Percentiles rank a stretch among this genome's conserved stretches.
Evolutionary conservation across 257 asterid species (phyloP).

Genomic region (Scutellaria baicalensis): DNA sequence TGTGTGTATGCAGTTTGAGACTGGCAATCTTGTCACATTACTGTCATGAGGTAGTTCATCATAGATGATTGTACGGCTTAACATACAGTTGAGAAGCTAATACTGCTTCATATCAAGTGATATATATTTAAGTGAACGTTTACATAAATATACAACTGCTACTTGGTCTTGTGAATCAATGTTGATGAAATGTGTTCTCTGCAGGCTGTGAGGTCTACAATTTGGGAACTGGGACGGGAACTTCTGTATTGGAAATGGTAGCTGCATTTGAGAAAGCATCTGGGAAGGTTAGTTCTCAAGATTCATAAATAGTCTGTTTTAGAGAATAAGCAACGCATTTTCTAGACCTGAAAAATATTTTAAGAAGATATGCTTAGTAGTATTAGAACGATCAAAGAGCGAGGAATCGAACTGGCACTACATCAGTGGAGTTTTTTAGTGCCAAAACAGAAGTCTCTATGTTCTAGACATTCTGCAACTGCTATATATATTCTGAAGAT

Average conservation of each 20-base stretch:
- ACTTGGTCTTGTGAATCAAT: background rate
- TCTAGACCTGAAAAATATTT: background rate
- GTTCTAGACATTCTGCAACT: background rate
- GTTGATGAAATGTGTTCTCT: background rate
- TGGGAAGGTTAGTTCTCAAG: conserved; percentile 55
- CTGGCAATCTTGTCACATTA: no score
- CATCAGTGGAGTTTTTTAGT: background rate
- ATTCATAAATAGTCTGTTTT: background rate
- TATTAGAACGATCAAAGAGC: background rate
- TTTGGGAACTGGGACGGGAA: conserved; percentile 94
- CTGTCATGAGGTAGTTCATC: no score
- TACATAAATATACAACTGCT: no score
- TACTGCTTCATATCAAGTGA: no score
- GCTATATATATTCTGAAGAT: background rate
- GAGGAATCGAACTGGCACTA: background rate
- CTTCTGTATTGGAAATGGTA: conserved; percentile 96
- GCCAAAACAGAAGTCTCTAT: background rate
- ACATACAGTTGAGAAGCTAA: no score
- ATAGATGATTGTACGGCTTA: no score
- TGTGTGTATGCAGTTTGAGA: no score
- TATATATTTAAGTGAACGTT: no score
- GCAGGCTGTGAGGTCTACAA: conserved; percentile 95
- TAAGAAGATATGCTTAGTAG: background rate
- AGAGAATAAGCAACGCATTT: background rate
- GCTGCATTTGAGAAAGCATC: conserved; percentile 94